phyloP scores from a whole-genome alignment of 805 yeast genomes.

The Metschnikowia reukaufii region DNA sequence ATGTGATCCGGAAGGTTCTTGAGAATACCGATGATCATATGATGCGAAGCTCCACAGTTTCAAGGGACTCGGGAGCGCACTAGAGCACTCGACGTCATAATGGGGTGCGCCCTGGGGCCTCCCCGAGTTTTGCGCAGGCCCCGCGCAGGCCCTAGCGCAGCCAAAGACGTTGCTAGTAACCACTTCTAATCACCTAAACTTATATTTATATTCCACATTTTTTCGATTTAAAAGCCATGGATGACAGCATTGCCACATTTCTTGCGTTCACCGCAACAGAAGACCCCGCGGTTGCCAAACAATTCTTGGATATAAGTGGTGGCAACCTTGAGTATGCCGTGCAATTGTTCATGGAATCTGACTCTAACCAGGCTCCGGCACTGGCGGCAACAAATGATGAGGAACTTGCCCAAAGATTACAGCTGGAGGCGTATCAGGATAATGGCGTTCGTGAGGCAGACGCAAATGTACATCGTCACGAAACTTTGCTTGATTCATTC shows the following conservation, averaged over 20 bases:
- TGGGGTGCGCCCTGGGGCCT: background rate
- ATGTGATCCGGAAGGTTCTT: no score
- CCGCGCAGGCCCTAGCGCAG: slow-evolving; percentile 1
- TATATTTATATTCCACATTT: background rate
- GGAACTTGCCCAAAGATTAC: slow-evolving; percentile 60
- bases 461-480: slow-evolving; percentile 75
- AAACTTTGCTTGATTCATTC: slow-evolving; percentile 61
- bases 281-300: slow-evolving; percentile 66
- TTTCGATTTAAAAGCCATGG: slow-evolving; percentile 26
- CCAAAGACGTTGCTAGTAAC: background rate
- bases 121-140: background rate
- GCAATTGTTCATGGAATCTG: slow-evolving; percentile 69
- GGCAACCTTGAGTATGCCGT: slow-evolving; percentile 82
- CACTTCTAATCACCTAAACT: no score
- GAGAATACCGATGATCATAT: no score
- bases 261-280: slow-evolving; percentile 79
- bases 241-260: slow-evolving; percentile 65
- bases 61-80: no score
- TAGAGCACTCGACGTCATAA: background rate
- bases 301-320: slow-evolving; percentile 76
- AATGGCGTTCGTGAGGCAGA: slow-evolving; percentile 53
- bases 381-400: slow-evolving; percentile 41
- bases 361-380: slow-evolving; percentile 20
- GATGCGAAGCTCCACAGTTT: background rate
- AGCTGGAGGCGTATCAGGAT: slow-evolving; percentile 56